Base-by-base conservation (phyloP, 768 basidiomycete genomes). In the Pisolithus tinctorius region DNA sequence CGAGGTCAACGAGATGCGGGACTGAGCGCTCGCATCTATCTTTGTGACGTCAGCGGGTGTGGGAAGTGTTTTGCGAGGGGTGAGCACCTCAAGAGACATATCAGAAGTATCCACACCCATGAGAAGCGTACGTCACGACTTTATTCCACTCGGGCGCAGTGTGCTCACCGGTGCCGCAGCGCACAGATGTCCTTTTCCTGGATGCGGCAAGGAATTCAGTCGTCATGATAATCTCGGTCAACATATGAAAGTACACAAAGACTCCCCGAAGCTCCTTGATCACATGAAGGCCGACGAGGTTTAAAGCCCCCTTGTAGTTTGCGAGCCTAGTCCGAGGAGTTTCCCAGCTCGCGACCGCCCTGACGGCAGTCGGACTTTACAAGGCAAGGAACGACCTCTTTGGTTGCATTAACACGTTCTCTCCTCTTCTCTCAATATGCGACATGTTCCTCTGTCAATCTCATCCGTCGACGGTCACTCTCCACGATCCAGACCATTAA, bases 61-160 rank as follows among this genome's bases (percentile, higher is more conserved):
- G 86, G 85, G 40, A 93, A 93, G 70, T 87, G 84, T 59, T 94
- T 95, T 68, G 83, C 85, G 34, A 77, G 93, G 29, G 86, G 86
- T 20, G 93, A 95, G 68, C 93, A 95, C 65, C 70, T 95, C 56
- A 93, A 93, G 75, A 74, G 93, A 55, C 92, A 94, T 65, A 79
- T 93, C 38, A 71, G 89, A 58, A 86, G 85, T 61, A 91, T 94
- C 49, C 92, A 94, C 69, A 93, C 92, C 23, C 80, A 93, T 67
- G 91, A 93, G 65, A 93, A 91, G 74, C 92, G 92, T 93, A 63
- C 68, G 89, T 58, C 45, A 7, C 42, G 26, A 38, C 37, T 44
- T 13, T 53, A 41, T 29, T 14, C 23, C 23, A 3, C 17, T 43
- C 37, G 54, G 54, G 52, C 44, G 58, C 55, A 47, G 37, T 46